These are phyloP conservation scores for Chalciporus sp. DNA, from an alignment of 1,284 basidiomycete genomes.

Conservation along the genomic window DNA sequence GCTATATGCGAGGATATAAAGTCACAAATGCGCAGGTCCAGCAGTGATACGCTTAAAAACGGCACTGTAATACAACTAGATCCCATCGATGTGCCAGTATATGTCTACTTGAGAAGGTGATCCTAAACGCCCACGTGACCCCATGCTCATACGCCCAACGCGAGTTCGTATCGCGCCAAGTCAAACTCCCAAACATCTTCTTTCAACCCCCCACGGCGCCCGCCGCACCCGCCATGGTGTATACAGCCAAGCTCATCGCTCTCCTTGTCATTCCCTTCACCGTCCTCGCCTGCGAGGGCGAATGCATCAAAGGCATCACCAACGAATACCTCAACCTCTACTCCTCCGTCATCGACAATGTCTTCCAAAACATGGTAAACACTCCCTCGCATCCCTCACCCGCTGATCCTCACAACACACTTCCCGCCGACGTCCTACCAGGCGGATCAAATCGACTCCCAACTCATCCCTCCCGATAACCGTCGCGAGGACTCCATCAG, in stretches of 20 bases:
- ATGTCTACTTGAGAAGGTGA: not conserved
- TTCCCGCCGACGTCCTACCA: constrained; percentile 16
- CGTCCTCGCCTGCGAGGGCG: constrained; percentile 65
- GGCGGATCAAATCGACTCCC: constrained; percentile 40
- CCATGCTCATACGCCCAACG: constrained; percentile 2
- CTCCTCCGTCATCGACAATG: constrained; percentile 15
- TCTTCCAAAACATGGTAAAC: constrained; percentile 27
- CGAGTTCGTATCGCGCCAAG: not conserved
- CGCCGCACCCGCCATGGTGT: constrained; percentile 23
- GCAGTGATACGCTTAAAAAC: not conserved
- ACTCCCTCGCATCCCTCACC: not conserved
- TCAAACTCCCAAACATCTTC: not conserved
- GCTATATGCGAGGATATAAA: not conserved
- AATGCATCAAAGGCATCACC: constrained; percentile 63
- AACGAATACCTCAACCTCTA: constrained; percentile 57
- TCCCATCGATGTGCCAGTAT: not conserved
- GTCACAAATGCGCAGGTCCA: constrained; percentile 1
- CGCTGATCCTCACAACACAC: not conserved
- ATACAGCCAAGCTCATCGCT: constrained; percentile 20
- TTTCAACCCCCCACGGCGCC: constrained; percentile 7
- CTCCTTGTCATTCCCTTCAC: constrained; percentile 32
- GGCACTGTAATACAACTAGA: not conserved
- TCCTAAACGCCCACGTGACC: constrained; percentile 27
- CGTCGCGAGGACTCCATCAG: constrained; percentile 32
- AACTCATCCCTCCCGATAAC: constrained; percentile 38